A percentile compares a stretch with the other conserved stretches of the same genome.
Conservation (phyloP, 495 filamentous ascomycete genomes). For the Xylaria palmicola region DNA sequence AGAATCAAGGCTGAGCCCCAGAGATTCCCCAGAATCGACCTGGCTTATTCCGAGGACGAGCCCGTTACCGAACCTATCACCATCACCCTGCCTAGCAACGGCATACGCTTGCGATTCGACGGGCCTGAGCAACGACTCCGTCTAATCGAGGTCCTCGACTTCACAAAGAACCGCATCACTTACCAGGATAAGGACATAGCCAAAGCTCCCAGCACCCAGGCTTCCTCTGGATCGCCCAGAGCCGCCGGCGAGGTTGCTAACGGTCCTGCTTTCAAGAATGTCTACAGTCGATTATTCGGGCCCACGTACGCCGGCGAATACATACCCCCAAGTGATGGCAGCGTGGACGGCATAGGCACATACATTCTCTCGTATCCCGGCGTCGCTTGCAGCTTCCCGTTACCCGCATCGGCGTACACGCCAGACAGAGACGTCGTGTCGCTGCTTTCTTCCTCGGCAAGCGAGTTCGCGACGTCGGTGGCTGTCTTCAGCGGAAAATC, state of each 20-base stretch:
- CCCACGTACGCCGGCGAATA: constrained; percentile 93
- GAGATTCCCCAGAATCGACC: constrained; percentile 75
- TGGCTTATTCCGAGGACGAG: constrained; percentile 67
- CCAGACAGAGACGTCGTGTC: constrained; percentile 81
- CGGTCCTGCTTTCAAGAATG: constrained; percentile 83
- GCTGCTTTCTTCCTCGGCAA: constrained; percentile 73
- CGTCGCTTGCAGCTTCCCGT: constrained; percentile 84
- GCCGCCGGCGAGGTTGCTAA: constrained; percentile 39
- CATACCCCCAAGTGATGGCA: constrained; percentile 44
- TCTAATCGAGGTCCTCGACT: constrained; percentile 87
- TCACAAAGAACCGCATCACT: constrained; percentile 76
- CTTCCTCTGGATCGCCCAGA: constrained; percentile 35
- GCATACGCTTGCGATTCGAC: constrained; percentile 87
- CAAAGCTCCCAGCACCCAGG: constrained; percentile 53
- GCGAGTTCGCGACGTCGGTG: constrained; percentile 74
- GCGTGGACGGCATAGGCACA: constrained; percentile 46
- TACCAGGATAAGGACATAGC: constrained; percentile 86
- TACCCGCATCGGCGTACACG: constrained; percentile 74
- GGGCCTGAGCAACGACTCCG: constrained; percentile 89
- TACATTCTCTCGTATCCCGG: constrained; percentile 94
- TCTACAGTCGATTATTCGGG: constrained; percentile 88
- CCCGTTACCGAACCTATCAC: constrained; percentile 73
- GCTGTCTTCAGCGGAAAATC: constrained; percentile 85
- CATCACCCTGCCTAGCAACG: constrained; percentile 76
- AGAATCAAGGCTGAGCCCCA: constrained; percentile 81